phyloP scores from a whole-genome alignment of 2,329 filamentous ascomycete species.

The Apiospora rasikravindrae region DNA sequence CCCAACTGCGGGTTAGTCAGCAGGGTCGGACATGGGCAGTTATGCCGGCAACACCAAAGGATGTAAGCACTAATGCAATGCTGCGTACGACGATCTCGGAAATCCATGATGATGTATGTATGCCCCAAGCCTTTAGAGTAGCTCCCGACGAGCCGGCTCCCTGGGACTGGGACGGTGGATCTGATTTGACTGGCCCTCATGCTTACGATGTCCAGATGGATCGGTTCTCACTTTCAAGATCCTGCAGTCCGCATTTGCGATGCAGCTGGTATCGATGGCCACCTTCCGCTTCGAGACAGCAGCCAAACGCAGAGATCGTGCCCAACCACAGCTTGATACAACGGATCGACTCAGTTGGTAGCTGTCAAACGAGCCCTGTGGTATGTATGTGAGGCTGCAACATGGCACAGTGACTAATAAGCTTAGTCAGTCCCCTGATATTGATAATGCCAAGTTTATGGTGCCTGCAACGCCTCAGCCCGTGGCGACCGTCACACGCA shows the following conservation, averaged over 20 bases:
- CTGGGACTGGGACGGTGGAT: not conserved
- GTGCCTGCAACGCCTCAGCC: too few relatives aligned
- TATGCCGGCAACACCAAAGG: not conserved
- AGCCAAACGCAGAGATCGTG: not conserved
- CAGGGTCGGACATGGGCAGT: not conserved
- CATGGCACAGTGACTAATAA: not conserved
- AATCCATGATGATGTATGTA: not conserved
- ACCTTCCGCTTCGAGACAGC: not conserved
- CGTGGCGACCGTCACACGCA: not conserved
- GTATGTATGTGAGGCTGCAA: not conserved
- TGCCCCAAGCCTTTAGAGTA: not conserved
- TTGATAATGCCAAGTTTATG: not conserved
- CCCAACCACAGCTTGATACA: not conserved
- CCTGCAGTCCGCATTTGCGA: not conserved
- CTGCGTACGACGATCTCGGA: not conserved
- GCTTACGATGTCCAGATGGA: not conserved
- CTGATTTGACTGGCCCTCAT: not conserved
- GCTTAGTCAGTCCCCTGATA: not conserved
- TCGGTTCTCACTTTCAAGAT: not conserved
- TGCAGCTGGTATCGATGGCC: not conserved
- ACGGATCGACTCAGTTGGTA: not conserved
- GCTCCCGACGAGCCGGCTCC: constrained; percentile 3
- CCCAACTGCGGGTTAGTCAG: constrained; percentile 1
- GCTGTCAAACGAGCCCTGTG: not conserved
- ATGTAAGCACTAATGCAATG: constrained; percentile 14